These are phyloP conservation scores for Fimicolochytrium jonesii DNA, from an alignment of 192 early-diverging fungal genomes.

Conservation along the genomic window DNA sequence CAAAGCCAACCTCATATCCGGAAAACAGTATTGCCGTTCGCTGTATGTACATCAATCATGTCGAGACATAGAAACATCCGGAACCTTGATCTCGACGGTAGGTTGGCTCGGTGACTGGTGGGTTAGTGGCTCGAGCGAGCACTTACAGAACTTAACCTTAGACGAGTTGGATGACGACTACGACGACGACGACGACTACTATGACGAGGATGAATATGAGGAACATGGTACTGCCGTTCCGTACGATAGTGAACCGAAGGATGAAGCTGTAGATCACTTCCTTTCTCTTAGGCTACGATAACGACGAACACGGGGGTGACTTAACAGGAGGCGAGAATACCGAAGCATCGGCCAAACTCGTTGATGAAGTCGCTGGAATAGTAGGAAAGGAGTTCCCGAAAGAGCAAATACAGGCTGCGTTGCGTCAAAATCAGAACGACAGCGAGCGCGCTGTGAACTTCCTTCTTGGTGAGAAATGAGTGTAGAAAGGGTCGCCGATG, in stretches of 20 bases:
- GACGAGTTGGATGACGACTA: slow-evolving; percentile 50
- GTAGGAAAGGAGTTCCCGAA: slow-evolving; percentile 59
- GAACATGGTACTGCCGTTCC: slow-evolving; percentile 5
- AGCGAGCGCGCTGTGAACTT: slow-evolving; percentile 58
- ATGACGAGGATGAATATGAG: slow-evolving; percentile 46
- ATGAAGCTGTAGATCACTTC: too few relatives aligned
- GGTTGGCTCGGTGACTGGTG: neutral
- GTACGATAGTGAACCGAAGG: too few relatives aligned
- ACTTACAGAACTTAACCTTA: neutral
- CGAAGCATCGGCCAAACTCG: too few relatives aligned
- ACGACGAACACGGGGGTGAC: too few relatives aligned
- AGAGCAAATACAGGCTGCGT: slow-evolving; percentile 63
- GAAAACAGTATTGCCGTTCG: too few relatives aligned
- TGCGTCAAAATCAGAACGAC: slow-evolving; percentile 76
- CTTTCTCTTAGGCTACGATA: too few relatives aligned
- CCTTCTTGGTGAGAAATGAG: slow-evolving; percentile 71
- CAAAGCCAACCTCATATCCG: neutral
- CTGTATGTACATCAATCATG: slow-evolving; percentile 37
- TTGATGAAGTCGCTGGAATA: slow-evolving; percentile 53
- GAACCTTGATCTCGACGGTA: slow-evolving; percentile 43
- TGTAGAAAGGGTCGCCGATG: too few relatives aligned
- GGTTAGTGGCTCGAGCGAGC: neutral
- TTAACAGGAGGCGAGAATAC: too few relatives aligned
- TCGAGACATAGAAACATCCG: slow-evolving; percentile 47
- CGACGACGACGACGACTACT: slow-evolving; percentile 39